Conservation (phyloP, 2,329 filamentous ascomycete species). For the Atkinsonella hypoxylon region DNA sequence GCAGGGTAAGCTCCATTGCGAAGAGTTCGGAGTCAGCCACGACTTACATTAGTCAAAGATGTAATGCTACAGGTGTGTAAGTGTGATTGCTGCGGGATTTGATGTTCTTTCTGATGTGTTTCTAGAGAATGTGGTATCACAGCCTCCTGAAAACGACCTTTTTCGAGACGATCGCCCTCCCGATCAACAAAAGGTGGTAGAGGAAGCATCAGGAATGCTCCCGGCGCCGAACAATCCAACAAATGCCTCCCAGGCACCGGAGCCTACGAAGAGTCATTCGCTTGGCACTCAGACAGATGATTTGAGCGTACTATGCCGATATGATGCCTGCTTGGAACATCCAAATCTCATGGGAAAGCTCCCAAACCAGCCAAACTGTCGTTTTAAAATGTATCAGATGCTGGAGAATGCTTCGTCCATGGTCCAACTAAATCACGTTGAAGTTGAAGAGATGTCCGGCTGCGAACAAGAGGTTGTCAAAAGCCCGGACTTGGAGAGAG, state of each 20-base stretch:
- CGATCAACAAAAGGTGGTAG: too few species aligned
- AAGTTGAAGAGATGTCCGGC: neutral
- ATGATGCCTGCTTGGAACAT: neutral
- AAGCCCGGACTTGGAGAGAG: neutral
- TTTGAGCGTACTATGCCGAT: neutral
- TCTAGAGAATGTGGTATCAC: neutral
- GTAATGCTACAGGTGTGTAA: slow-evolving; percentile 1
- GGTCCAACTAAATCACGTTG: neutral
- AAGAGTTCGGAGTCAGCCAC: neutral
- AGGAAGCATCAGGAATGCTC: too few species aligned
- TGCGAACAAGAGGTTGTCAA: neutral
- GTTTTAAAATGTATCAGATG: neutral
- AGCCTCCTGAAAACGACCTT: neutral
- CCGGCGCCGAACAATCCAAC: neutral
- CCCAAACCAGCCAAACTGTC: neutral
- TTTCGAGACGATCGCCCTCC: neutral
- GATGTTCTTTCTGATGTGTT: neutral
- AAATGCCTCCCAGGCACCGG: neutral
- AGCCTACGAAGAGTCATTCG: neutral
- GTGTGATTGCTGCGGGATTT: neutral
- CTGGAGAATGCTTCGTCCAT: neutral
- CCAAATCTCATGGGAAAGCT: neutral
- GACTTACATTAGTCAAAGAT: neutral
- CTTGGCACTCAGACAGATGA: neutral
- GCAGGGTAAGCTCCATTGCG: neutral